These are phyloP conservation scores for Diaporthe batatas DNA, from an alignment of 2,329 filamentous ascomycete species.

Conservation along the genomic window DNA sequence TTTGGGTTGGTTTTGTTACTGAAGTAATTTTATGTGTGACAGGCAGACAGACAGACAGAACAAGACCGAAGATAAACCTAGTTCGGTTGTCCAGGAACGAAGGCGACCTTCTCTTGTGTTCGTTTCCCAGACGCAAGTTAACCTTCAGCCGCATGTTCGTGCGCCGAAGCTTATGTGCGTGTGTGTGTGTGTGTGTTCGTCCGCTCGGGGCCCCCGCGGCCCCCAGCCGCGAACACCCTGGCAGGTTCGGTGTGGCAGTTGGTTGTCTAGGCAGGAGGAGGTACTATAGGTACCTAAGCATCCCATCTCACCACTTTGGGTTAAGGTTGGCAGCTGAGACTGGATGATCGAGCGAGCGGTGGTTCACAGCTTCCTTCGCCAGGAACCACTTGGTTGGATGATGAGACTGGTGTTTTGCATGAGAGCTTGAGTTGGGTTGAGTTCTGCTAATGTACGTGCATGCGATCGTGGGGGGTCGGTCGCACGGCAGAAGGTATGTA, in stretches of 20 bases:
- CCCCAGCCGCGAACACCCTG: not conserved
- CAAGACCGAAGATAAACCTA: not conserved
- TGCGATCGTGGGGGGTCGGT: not conserved
- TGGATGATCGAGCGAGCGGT: no score
- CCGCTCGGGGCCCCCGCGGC: not conserved
- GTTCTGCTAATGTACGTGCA: not conserved
- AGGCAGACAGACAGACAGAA: not conserved
- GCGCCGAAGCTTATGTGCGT: not conserved
- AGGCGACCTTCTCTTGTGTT: no score
- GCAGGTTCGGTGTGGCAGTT: no score
- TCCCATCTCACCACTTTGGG: not conserved
- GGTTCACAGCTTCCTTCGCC: not conserved
- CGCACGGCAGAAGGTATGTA: not conserved
- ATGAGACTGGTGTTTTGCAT: constrained; percentile 14
- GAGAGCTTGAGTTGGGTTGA: not conserved
- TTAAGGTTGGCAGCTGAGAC: constrained; percentile 21
- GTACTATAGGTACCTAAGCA: no score
- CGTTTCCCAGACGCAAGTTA: not conserved
- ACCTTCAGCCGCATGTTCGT: constrained; percentile 3
- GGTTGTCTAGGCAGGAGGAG: no score
- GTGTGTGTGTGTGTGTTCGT: constrained; percentile 14
- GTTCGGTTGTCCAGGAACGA: not conserved
- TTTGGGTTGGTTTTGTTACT: no score
- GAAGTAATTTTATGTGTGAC: no score
- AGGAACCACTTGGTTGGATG: not conserved